Conservation (phyloP, 805 yeast genomes). For the Suhomyces tanzawaensis region DNA sequence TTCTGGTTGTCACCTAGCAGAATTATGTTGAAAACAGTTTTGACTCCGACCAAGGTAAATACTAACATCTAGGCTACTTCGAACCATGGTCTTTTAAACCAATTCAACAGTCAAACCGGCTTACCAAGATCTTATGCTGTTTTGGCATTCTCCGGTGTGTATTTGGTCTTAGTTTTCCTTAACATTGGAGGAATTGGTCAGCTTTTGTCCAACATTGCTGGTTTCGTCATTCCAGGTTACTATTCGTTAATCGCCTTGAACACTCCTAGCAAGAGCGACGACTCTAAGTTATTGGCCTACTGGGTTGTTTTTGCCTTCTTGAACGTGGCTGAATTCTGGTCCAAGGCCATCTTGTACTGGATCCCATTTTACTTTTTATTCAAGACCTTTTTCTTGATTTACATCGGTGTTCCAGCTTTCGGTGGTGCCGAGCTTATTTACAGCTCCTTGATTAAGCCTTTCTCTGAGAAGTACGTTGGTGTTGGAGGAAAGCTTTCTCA, state of each 20-base stretch:
- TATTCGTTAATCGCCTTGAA: slow-evolving; percentile 81
- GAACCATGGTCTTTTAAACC: slow-evolving; percentile 29
- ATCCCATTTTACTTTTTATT: slow-evolving; percentile 94
- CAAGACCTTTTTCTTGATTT: slow-evolving; percentile 84
- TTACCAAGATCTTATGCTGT: slow-evolving; percentile 86
- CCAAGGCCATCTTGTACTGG: slow-evolving; percentile 89
- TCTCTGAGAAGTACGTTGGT: slow-evolving; percentile 43
- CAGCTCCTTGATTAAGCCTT: slow-evolving; percentile 62
- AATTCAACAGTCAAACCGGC: slow-evolving; percentile 44
- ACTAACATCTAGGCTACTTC: slow-evolving; percentile 29
- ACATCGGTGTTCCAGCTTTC: slow-evolving; percentile 82
- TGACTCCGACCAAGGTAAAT: too few species aligned
- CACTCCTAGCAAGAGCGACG: slow-evolving; percentile 68
- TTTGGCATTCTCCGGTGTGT: slow-evolving; percentile 59
- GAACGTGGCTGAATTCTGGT: slow-evolving; percentile 94
- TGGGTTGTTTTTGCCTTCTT: slow-evolving; percentile 98
- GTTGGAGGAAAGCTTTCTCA: slow-evolving; percentile 30
- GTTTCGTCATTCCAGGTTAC: slow-evolving; percentile 88
- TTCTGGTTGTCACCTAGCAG: too few species aligned
- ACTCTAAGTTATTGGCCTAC: slow-evolving; percentile 85
- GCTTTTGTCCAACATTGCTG: slow-evolving; percentile 87
- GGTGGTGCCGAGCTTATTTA: slow-evolving; percentile 84
- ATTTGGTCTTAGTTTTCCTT: slow-evolving; percentile 76
- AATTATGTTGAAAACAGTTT: too few species aligned
- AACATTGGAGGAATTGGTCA: slow-evolving; percentile 96